A percentile compares a stretch with the other conserved stretches of the same genome.
phyloP scores from a whole-genome alignment of 192 early-diverging fungal species.

The Jimgerdemannia lactiflua region DNA sequence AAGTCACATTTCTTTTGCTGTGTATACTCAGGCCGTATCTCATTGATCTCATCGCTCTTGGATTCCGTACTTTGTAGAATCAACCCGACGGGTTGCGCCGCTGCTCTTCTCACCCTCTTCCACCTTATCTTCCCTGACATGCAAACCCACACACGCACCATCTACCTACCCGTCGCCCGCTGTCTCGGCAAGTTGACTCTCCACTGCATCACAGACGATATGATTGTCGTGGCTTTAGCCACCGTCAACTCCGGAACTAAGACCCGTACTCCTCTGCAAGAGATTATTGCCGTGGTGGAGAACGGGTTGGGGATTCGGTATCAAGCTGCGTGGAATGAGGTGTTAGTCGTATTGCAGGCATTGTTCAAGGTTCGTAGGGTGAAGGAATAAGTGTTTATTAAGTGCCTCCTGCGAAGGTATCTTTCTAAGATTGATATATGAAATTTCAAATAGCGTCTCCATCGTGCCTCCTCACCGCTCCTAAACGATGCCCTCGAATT shows the following conservation, averaged over 20 bases:
- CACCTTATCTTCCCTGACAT: conserved; percentile 63
- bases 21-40: background rate
- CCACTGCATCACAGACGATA: conserved; percentile 72
- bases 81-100: conserved; percentile 44
- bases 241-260: conserved; percentile 21
- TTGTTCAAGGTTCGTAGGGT: conserved; percentile 51
- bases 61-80: conserved; percentile 15
- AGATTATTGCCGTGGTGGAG: conserved; percentile 48
- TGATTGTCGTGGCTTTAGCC: conserved; percentile 55
- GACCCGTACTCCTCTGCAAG: conserved; percentile 33
- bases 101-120: conserved; percentile 53
- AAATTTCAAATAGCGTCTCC: conserved; percentile 43
- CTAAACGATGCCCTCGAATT: conserved; percentile 57
- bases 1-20: conserved; percentile 5
- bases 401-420: background rate
- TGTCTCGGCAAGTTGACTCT: conserved; percentile 67
- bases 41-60: background rate
- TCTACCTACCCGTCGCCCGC: conserved; percentile 62
- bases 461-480: conserved; percentile 51
- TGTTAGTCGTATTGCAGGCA: conserved; percentile 72
- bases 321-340: conserved; percentile 80
- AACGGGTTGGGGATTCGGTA: conserved; percentile 73
- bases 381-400: background rate
- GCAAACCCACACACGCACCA: conserved; percentile 57
- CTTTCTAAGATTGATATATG: background rate